A percentile compares a stretch with the other conserved stretches of the same genome.
Conservation (phyloP, 2,329 filamentous ascomycete genomes). For the Fusarium sp. region DNA sequence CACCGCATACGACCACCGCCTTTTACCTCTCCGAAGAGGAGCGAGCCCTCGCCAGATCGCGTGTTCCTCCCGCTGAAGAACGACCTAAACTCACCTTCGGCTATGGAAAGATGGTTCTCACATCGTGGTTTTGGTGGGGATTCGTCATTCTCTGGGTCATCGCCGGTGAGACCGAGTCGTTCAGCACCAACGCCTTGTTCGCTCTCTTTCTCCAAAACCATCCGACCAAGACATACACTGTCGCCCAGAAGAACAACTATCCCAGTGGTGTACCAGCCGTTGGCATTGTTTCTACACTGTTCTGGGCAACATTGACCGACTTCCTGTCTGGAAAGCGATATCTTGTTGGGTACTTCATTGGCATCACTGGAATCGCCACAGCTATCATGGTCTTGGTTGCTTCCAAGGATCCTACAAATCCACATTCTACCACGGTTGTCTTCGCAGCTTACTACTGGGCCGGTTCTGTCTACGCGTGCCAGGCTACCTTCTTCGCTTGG, state of each 20-base stretch:
- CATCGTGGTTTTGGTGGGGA: conserved; percentile 72
- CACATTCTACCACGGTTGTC: conserved; percentile 59
- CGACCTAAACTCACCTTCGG: conserved; percentile 56
- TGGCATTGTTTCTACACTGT: conserved; percentile 69
- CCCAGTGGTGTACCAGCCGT: conserved; percentile 66
- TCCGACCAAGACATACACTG: conserved; percentile 54
- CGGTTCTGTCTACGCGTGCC: conserved; percentile 75
- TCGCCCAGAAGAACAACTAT: conserved; percentile 65
- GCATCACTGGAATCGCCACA: conserved; percentile 69
- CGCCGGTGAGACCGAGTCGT: conserved; percentile 76
- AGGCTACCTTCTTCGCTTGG: conserved; percentile 81
- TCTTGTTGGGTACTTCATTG: conserved; percentile 74
- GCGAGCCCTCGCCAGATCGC: conserved; percentile 53
- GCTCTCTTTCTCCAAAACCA: conserved; percentile 61
- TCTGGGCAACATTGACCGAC: conserved; percentile 76
- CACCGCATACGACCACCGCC: conserved; percentile 57
- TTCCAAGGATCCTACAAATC: conserved; percentile 51
- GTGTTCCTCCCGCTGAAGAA: conserved; percentile 52
- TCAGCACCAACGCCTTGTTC: conserved; percentile 70
- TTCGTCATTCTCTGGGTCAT: conserved; percentile 76
- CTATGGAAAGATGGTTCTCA: conserved; percentile 66
- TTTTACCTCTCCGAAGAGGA: conserved; percentile 58
- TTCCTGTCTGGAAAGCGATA: conserved; percentile 70
- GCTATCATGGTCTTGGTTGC: conserved; percentile 69
- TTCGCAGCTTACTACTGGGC: conserved; percentile 78